phyloP scores from a whole-genome alignment of 176 grass and related monocot genomes.

The Aegilops tauschii region DNA sequence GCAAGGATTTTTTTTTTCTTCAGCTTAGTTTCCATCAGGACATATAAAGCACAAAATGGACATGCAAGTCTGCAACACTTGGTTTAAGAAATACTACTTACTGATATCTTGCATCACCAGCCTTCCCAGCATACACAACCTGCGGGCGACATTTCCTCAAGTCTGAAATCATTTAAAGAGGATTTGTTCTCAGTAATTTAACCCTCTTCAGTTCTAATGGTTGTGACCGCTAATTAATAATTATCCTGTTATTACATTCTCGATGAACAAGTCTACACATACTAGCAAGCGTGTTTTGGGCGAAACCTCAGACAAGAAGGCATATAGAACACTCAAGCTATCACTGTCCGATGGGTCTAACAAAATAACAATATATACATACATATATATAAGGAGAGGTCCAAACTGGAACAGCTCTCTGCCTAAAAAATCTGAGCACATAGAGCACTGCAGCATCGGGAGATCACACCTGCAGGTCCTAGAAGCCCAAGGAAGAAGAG shows the following conservation, averaged over 20 bases:
- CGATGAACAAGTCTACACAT: constrained; percentile 69
- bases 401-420: too few relatives aligned
- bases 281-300: constrained; percentile 50
- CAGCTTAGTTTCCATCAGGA: constrained; percentile 13
- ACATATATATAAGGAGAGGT: too few relatives aligned
- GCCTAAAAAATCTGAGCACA: too few relatives aligned
- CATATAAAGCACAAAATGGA: background rate
- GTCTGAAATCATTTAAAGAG: constrained; percentile 80
- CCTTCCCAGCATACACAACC: constrained; percentile 92
- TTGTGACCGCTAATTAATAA: constrained; percentile 45
- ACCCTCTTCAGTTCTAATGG: constrained; percentile 63
- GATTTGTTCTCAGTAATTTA: constrained; percentile 70
- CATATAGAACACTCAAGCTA: constrained; percentile 74
- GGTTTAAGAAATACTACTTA: constrained; percentile 46
- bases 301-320: constrained; percentile 73
- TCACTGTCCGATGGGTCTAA: constrained; percentile 64
- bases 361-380: background rate
- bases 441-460: too few relatives aligned
- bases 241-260: constrained; percentile 56
- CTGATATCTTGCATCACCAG: constrained; percentile 95
- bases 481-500: too few relatives aligned
- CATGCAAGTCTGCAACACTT: constrained; percentile 9
- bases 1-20: constrained; percentile 27
- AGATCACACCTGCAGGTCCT: too few relatives aligned
- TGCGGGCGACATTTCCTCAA: constrained; percentile 90